Conservation (phyloP, 352 stramenopile genomes). For the Globisporangium mamillatum region DNA sequence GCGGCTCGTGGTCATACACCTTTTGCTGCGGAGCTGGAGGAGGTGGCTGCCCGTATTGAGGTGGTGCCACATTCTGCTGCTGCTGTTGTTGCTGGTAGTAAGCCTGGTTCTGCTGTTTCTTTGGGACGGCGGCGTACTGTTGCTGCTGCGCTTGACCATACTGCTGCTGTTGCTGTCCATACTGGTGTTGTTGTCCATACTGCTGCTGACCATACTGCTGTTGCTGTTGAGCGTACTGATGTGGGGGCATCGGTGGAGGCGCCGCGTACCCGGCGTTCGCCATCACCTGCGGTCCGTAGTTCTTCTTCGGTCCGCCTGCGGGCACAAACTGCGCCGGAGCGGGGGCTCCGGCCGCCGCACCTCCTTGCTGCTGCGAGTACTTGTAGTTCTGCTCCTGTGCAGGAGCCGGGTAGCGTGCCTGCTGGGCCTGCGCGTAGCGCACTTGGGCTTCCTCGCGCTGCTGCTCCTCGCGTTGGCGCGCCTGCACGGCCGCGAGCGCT, state of each 20-base stretch:
- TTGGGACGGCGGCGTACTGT: conserved; percentile 21
- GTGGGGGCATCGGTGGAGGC: conserved; percentile 14
- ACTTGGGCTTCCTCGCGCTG: conserved; percentile 46
- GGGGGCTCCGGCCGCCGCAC: conserved; percentile 10
- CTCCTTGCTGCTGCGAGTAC: conserved; percentile 34
- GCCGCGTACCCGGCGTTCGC: conserved; percentile 34
- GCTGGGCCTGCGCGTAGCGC: conserved; percentile 48
- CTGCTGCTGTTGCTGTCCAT: conserved; percentile 13
- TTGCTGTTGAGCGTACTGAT: conserved; percentile 12
- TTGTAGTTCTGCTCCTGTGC: conserved; percentile 21
- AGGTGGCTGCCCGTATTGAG: conserved; percentile 1
- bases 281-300: conserved; percentile 35
- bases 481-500: conserved; percentile 54
- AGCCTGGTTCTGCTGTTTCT: conserved; percentile 10
- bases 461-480: conserved; percentile 44
- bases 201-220: conserved; percentile 14
- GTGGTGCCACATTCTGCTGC: neutral
- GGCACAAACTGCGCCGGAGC: conserved; percentile 14
- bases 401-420: conserved; percentile 30
- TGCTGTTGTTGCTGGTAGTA: conserved; percentile 15
- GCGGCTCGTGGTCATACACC: conserved; percentile 5
- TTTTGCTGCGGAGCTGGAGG: conserved; percentile 15
- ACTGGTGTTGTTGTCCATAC: conserved; percentile 18
- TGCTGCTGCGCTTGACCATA: conserved; percentile 18
- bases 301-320: conserved; percentile 21